phyloP scores from a whole-genome alignment of 2,329 filamentous ascomycete species.

The Magnaporthiopsis rhizophila region DNA sequence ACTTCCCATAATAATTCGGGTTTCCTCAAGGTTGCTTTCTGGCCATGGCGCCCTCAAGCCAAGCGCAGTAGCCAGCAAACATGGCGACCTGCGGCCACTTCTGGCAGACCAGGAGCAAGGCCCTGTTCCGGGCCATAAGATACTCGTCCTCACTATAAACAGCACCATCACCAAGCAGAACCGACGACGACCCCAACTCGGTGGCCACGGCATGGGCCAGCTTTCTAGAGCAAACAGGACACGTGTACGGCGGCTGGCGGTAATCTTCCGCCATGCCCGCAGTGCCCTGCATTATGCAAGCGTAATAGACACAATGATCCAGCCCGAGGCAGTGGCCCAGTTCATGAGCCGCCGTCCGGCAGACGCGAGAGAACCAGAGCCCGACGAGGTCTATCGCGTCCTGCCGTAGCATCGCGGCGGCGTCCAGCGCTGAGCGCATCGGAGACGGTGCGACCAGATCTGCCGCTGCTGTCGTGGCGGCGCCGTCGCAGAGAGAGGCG shows the following conservation, averaged over 20 bases:
- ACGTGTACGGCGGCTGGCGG: conserved; percentile 55
- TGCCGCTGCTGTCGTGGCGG: neutral
- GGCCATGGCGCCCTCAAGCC: conserved; percentile 24
- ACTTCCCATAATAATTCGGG: too few relatives aligned
- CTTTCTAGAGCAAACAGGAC: conserved; percentile 51
- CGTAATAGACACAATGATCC: conserved; percentile 57
- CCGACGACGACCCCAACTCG: neutral
- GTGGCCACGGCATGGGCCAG: conserved; percentile 25
- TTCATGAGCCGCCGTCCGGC: conserved; percentile 55
- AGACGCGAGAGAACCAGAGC: conserved; percentile 51
- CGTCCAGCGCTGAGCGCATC: neutral
- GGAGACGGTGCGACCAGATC: neutral
- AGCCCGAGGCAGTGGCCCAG: conserved; percentile 60
- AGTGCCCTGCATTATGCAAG: conserved; percentile 57
- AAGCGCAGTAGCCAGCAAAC: conserved; percentile 37
- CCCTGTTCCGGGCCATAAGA: conserved; percentile 28
- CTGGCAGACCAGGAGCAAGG: conserved; percentile 33
- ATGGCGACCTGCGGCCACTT: conserved; percentile 30
- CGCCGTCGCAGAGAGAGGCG: conserved; percentile 25
- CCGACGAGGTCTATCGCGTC: conserved; percentile 21
- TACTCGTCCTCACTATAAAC: conserved; percentile 16
- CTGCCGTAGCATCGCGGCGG: conserved; percentile 5
- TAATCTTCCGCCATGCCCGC: conserved; percentile 48
- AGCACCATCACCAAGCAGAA: conserved; percentile 13
- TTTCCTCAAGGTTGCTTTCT: too few relatives aligned